Percentiles rank a stretch among this genome's conserved stretches.
These are phyloP conservation scores for Epichloe coenophiala DNA, from an alignment of 2,329 filamentous ascomycete genomes.

Conservation along the genomic window DNA sequence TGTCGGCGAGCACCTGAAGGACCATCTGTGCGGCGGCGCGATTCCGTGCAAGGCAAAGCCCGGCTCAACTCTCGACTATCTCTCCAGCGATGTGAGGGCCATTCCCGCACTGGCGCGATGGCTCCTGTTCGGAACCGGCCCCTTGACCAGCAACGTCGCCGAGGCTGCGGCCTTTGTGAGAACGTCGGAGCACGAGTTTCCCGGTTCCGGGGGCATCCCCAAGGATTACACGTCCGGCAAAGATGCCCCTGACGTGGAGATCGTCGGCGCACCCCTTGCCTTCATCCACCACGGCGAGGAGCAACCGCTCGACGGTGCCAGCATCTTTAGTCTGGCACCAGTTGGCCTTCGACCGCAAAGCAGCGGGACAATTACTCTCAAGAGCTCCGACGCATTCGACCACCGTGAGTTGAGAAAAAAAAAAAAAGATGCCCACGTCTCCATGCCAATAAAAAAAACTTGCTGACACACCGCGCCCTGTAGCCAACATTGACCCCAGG, in stretches of 20 bases:
- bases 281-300: constrained; percentile 11
- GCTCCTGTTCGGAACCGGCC: constrained; percentile 8
- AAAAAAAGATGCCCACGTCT: accelerated
- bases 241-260: constrained; percentile 8
- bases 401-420: constrained; percentile 6
- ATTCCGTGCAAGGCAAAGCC: constrained; percentile 8
- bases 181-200: constrained; percentile 5
- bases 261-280: constrained; percentile 7
- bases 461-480: not conserved
- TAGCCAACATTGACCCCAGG: constrained; percentile 10
- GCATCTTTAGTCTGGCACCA: constrained; percentile 6
- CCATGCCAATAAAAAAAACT: not conserved
- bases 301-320: not conserved
- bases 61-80: constrained; percentile 7
- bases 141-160: constrained; percentile 9
- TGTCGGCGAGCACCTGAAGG: constrained; percentile 40
- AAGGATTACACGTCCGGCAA: constrained; percentile 9
- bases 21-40: constrained; percentile 11
- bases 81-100: constrained; percentile 6
- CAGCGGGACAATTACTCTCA: constrained; percentile 7
- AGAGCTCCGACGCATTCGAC: constrained; percentile 8
- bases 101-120: constrained; percentile 8
- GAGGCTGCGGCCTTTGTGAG: constrained; percentile 10
- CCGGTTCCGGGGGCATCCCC: constrained; percentile 2
- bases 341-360: constrained; percentile 9